A percentile compares a stretch with the other conserved stretches of the same genome.
Evolutionary conservation across 176 grass and related monocot species (phyloP).

Genomic region (Calamus simplicifolius): DNA sequence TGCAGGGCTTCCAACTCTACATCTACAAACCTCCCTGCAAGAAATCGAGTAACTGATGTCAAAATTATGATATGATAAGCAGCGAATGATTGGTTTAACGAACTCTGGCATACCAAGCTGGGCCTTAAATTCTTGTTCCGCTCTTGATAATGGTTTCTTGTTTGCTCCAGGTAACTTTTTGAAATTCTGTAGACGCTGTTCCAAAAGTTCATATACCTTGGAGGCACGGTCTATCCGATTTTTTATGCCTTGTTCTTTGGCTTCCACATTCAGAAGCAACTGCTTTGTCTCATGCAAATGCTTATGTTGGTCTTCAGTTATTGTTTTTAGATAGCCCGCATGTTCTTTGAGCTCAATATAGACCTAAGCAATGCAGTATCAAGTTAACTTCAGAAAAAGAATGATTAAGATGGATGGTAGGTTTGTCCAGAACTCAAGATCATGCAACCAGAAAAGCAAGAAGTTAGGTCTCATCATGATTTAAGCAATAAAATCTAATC

Average conservation of each 20-base stretch:
- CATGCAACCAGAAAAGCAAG: no score
- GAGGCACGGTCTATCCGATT: slow-evolving; percentile 43
- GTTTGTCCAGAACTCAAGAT: no score
- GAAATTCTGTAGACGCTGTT: slow-evolving; percentile 71
- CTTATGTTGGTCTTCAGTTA: slow-evolving; percentile 74
- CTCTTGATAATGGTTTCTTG: slow-evolving; percentile 83
- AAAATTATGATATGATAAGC: no score
- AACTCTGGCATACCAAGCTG: slow-evolving; percentile 50
- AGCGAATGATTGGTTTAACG: neutral
- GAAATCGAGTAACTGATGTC: slow-evolving; percentile 1
- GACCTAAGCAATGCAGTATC: slow-evolving; percentile 39
- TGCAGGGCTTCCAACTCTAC: slow-evolving; percentile 77
- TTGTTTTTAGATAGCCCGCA: slow-evolving; percentile 46
- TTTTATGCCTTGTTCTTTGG: slow-evolving; percentile 50
- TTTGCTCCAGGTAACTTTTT: slow-evolving; percentile 72
- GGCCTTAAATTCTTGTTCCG: slow-evolving; percentile 83
- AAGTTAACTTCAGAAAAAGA: no score
- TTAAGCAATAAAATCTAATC: no score
- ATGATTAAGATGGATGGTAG: no score
- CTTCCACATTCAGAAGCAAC: slow-evolving; percentile 50
- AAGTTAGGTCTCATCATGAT: no score
- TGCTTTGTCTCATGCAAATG: slow-evolving; percentile 53
- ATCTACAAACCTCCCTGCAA: slow-evolving; percentile 63
- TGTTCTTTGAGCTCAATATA: slow-evolving; percentile 90
- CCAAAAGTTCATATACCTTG: slow-evolving; percentile 60